Base-by-base conservation (phyloP, 768 basidiomycete genomes). In the Pleurotus sapidus region DNA sequence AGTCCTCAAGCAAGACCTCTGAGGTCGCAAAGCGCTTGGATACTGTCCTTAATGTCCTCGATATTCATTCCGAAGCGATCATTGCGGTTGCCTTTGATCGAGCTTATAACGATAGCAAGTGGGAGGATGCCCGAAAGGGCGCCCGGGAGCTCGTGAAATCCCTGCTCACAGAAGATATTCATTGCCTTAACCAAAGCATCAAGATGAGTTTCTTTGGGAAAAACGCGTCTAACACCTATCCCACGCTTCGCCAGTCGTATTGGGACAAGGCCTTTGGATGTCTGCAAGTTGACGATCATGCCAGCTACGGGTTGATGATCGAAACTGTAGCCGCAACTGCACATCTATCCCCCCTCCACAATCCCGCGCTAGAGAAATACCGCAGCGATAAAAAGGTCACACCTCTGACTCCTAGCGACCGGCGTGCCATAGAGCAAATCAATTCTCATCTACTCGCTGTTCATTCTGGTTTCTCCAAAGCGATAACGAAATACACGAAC, bases 261-360 rank as follows among this genome's bases (percentile, higher is more conserved):
- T 98, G 95, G 95, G 74, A 70, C 53, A 80, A 77, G 61, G 72
- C 83, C 2, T 95, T 89, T 63, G 76, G 81, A 7, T 72, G 74
- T 5, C 67, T 94, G 3, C 77, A 81, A 46, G 76, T 81, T 17
- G 73, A 73, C 40, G 91, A 95, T 64, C 66, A 73, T 5, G 76
- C 82, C 30, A 89, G 80, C 1, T 74, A 88, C 20, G 79, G 79
- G 8, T 74, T 80, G 38, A 68, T 95, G 25, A 71, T 95, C 39
- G 70, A 76, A 27, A 73, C 84, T 1, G 71, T 89, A 5, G 77
- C 89, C 2, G 75, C 76, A 25, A 78, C 81, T 24, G 81, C 88
- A 7, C 87, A 93, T 67, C 67, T 95, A 27, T 89, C 92, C 66
- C 65, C 69, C 18, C 72, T 96, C 18, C 77, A 77, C 55, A 64